phyloP scores from a whole-genome alignment of 129 eudicot species.

The Solidago caesia region DNA sequence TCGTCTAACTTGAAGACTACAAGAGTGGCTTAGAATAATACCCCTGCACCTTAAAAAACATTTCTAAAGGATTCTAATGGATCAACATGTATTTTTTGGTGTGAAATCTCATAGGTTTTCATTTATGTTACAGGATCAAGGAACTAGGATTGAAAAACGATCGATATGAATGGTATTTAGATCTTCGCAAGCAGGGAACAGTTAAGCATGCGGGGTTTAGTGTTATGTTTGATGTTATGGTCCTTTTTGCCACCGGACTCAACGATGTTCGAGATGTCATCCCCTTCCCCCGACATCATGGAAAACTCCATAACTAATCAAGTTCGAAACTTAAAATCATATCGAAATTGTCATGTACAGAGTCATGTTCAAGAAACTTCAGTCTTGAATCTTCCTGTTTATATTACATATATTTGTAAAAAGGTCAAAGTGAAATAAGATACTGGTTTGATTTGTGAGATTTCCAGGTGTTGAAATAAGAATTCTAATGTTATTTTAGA shows the following conservation, averaged over 20 bases:
- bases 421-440: constrained; percentile 12
- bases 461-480: background rate
- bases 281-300: constrained; percentile 77
- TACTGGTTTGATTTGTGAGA: constrained; percentile 5
- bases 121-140: constrained; percentile 47
- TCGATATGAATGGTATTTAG: constrained; percentile 79
- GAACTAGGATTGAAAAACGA: constrained; percentile 58
- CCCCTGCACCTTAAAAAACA: background rate
- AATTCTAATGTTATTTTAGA: too few relatives aligned
- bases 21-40: background rate
- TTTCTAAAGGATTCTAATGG: background rate
- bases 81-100: background rate
- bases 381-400: constrained; percentile 21
- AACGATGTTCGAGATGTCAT: constrained; percentile 67
- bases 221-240: constrained; percentile 61
- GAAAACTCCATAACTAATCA: constrained; percentile 52
- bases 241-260: constrained; percentile 76
- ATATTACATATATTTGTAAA: constrained; percentile 26
- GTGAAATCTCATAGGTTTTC: background rate
- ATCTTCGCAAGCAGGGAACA: constrained; percentile 76
- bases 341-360: constrained; percentile 14
- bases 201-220: constrained; percentile 70
- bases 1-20: background rate
- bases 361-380: constrained; percentile 26
- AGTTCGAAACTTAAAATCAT: constrained; percentile 6